These are phyloP conservation scores for Penicillium malachiteum DNA, from an alignment of 495 filamentous ascomycete species.

Conservation along the genomic window DNA sequence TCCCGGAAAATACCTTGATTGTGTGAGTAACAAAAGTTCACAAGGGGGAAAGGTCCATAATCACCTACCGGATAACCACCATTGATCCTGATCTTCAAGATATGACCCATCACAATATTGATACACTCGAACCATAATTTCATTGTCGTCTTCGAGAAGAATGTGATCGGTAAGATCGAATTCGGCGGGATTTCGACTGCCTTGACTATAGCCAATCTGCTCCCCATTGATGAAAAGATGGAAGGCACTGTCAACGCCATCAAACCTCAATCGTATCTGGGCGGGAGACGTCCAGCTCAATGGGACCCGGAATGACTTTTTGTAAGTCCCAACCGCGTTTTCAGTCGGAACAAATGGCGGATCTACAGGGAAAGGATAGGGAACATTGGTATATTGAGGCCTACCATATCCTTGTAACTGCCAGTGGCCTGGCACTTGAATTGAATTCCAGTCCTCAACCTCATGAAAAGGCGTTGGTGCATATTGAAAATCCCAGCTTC, in stretches of 20 bases:
- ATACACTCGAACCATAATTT: constrained; percentile 57
- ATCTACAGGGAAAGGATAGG: constrained; percentile 60
- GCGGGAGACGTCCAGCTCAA: constrained; percentile 33
- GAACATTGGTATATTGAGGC: constrained; percentile 64
- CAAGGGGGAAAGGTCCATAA: neutral
- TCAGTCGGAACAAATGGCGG: constrained; percentile 58
- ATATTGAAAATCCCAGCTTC: constrained; percentile 60
- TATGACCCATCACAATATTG: constrained; percentile 64
- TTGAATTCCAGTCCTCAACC: constrained; percentile 45
- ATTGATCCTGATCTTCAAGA: constrained; percentile 64
- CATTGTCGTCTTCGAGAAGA: constrained; percentile 42
- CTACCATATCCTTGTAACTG: constrained; percentile 64
- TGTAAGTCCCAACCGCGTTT: constrained; percentile 64
- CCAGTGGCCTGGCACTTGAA: constrained; percentile 68
- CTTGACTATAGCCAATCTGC: constrained; percentile 64
- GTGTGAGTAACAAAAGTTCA: neutral
- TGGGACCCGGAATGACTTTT: constrained; percentile 51
- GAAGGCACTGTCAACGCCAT: constrained; percentile 67
- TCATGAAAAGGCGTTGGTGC: constrained; percentile 47
- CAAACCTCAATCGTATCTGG: constrained; percentile 62
- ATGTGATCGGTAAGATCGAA: constrained; percentile 53
- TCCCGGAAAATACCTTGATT: constrained; percentile 58
- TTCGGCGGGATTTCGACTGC: constrained; percentile 61
- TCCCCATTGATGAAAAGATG: constrained; percentile 62
- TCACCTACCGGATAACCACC: constrained; percentile 51